These are phyloP conservation scores for Tremella fuciformis DNA, from an alignment of 768 basidiomycete species.

Conservation along the genomic window DNA sequence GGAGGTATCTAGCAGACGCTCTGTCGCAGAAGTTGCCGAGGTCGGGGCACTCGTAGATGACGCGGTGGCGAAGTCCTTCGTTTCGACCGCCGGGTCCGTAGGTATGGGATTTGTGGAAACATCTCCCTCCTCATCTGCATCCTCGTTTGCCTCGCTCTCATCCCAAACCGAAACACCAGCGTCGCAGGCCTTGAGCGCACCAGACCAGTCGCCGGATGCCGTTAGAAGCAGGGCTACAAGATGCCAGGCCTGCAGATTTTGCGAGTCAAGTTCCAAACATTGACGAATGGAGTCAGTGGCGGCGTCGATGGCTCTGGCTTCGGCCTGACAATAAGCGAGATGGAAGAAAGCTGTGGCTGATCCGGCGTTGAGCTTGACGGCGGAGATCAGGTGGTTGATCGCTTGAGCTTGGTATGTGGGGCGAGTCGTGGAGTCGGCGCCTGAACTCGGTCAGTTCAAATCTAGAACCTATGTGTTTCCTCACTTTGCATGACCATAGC, in stretches of 20 bases:
- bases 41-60: background rate
- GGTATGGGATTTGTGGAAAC: background rate
- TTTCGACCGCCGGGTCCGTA: slow-evolving; percentile 17
- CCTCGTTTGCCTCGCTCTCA: slow-evolving; percentile 50
- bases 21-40: background rate
- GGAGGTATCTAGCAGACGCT: slow-evolving; percentile 12
- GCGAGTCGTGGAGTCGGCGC: slow-evolving; percentile 65
- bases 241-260: slow-evolving; percentile 77
- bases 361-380: slow-evolving; percentile 44
- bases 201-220: slow-evolving; percentile 72
- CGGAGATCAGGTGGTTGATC: slow-evolving; percentile 54
- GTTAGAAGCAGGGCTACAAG: slow-evolving; percentile 78
- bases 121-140: slow-evolving; percentile 10
- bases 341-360: slow-evolving; percentile 63
- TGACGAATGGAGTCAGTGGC: slow-evolving; percentile 66
- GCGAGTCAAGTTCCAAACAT: slow-evolving; percentile 68
- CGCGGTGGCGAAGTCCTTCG: slow-evolving; percentile 34
- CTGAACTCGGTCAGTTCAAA: slow-evolving; percentile 52
- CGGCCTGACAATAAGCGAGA: slow-evolving; percentile 71
- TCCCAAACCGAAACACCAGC: slow-evolving; percentile 67
- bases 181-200: slow-evolving; percentile 72
- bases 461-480: slow-evolving; percentile 16
- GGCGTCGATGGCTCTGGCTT: slow-evolving; percentile 64
- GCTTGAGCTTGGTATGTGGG: slow-evolving; percentile 62
- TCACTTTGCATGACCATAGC: slow-evolving; percentile 69